A percentile compares a stretch with the other conserved stretches of the same genome.
phyloP scores from a whole-genome alignment of 2,329 filamentous ascomycete species.

The Juglanconis sp. region DNA sequence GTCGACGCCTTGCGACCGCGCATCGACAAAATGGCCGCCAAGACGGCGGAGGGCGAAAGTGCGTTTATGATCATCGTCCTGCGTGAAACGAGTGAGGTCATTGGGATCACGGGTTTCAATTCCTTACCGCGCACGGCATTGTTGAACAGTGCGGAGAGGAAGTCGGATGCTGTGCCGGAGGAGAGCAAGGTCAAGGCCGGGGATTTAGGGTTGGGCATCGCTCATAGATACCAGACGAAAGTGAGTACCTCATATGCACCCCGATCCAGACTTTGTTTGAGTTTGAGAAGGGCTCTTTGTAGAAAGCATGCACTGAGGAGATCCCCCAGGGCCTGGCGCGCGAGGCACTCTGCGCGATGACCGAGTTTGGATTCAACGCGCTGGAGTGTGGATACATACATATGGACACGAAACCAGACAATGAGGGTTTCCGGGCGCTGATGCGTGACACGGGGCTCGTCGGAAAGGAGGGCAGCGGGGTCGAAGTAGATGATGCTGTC shows the following conservation, averaged over 20 bases:
- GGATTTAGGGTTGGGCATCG: constrained; percentile 23
- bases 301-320: neutral
- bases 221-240: constrained; percentile 20
- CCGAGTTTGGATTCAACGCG: constrained; percentile 22
- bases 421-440: constrained; percentile 16
- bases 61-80: constrained; percentile 19
- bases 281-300: no score
- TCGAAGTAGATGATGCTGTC: constrained; percentile 3
- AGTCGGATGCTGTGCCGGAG: neutral
- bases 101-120: constrained; percentile 23
- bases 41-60: constrained; percentile 17
- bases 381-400: constrained; percentile 18
- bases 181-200: neutral
- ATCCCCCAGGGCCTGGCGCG: constrained; percentile 18
- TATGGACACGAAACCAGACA: constrained; percentile 22
- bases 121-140: constrained; percentile 3
- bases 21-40: constrained; percentile 7
- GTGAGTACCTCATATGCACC: neutral
- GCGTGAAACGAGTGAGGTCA: constrained; percentile 16
- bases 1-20: constrained; percentile 12
- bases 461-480: constrained; percentile 3
- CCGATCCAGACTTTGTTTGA: neutral
- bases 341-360: constrained; percentile 21
- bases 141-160: constrained; percentile 7
- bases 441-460: constrained; percentile 14